Percentiles rank a stretch among this genome's conserved stretches.
phyloP scores from a whole-genome alignment of 169 alveolate species.

The Plasmodium vivax region DNA sequence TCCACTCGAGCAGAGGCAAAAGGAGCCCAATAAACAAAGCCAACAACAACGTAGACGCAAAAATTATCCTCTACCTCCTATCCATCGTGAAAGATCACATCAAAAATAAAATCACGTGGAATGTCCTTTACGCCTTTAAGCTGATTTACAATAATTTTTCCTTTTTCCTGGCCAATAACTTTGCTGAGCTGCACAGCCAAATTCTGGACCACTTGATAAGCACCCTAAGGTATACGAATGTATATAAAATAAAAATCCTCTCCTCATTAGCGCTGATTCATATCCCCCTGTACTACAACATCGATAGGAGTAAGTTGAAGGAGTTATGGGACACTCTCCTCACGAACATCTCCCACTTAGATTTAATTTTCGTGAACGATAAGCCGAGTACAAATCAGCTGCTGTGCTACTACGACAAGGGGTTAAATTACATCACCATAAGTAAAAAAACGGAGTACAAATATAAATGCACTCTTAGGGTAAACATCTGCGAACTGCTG shows the following conservation, averaged over 20 bases:
- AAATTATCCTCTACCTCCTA: conserved; percentile 69
- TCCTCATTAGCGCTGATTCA: conserved; percentile 73
- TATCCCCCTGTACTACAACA: conserved; percentile 64
- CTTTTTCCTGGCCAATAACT: conserved; percentile 52
- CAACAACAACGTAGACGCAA: conserved; percentile 45
- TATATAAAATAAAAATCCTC: conserved; percentile 74
- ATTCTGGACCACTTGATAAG: conserved; percentile 50
- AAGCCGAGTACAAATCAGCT: background rate
- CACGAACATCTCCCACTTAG: conserved; percentile 32
- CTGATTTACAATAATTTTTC: conserved; percentile 70
- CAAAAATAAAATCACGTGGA: conserved; percentile 74
- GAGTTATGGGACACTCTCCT: conserved; percentile 60
- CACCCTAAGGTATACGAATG: conserved; percentile 58
- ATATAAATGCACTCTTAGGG: conserved; percentile 64
- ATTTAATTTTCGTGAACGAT: conserved; percentile 2
- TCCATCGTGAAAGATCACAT: conserved; percentile 56
- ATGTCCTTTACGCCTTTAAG: conserved; percentile 70
- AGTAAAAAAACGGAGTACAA: conserved; percentile 71
- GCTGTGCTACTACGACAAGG: conserved; percentile 8
- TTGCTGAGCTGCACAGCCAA: conserved; percentile 31
- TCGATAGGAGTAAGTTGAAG: conserved; percentile 19
- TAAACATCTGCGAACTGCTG: conserved; percentile 53
- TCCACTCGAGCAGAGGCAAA: conserved; percentile 3
- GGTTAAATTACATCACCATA: conserved; percentile 23
- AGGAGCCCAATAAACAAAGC: background rate